phyloP scores from a whole-genome alignment of 1,139 yeast species.

The Candida sanyaensis region DNA sequence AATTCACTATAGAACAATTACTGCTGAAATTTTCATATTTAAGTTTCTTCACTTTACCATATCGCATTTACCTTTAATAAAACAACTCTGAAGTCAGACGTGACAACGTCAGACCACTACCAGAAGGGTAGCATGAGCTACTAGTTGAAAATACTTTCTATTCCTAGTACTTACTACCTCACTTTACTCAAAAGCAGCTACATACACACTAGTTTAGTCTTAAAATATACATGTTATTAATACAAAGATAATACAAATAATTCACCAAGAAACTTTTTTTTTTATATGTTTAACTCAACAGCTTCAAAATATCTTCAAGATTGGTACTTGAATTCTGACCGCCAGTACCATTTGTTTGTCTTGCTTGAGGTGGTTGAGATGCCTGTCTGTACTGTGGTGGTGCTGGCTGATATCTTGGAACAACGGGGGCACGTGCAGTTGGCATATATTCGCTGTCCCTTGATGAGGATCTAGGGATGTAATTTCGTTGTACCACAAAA shows the following conservation, averaged over 20 bases:
- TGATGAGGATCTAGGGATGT: constrained; percentile 20
- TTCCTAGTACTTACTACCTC: too few species aligned
- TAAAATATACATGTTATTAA: not conserved
- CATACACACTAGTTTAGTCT: too few species aligned
- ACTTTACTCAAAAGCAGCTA: too few species aligned
- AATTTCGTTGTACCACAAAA: constrained; percentile 49
- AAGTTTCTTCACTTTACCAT: too few species aligned
- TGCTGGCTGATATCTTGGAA: not conserved
- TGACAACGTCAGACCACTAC: too few species aligned
- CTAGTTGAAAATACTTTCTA: too few species aligned
- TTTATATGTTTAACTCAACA: not conserved
- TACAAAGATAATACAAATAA: not conserved
- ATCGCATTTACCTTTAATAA: too few species aligned
- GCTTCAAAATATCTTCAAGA: not conserved
- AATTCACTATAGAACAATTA: too few species aligned
- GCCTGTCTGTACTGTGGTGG: not conserved
- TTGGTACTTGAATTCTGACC: not conserved
- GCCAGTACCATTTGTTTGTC: too few species aligned
- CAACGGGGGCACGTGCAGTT: not conserved
- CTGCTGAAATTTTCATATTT: too few species aligned
- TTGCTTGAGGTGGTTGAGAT: not conserved
- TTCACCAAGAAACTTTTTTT: not conserved
- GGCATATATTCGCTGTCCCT: not conserved
- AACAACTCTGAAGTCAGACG: too few species aligned
- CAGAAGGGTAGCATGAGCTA: too few species aligned